Evolutionary conservation across 306 rosid genomes (phyloP), one percentile per base, ranked within the genome.

Genomic region (Prunus armeniaca): DNA sequence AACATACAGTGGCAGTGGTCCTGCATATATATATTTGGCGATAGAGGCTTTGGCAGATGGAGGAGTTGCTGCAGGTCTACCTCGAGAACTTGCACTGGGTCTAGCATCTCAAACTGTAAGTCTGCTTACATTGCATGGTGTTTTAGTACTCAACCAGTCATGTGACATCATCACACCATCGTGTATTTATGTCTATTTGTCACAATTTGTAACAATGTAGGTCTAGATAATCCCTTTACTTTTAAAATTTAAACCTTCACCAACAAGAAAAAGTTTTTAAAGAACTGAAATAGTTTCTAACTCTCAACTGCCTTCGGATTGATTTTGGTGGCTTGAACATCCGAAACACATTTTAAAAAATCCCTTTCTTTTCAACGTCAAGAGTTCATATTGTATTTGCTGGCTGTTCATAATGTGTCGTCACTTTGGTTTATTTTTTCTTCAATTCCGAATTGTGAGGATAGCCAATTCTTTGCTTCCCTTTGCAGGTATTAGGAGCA

Each of bases 41-140:
- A 93, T 96, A 69, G 98, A 96, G 85, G 99, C 98, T 85, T 83
- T 96, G 87, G 98, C 99, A 19, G 99, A 96, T 81, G 99, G 98
- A 82, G 99, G 96, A 72, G 99, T 93, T 66, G 99, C 99, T 83
- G 99, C 99, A 65, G 99, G 98, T 79, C 84, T 92, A 69, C 99
- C 97, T 12, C 87, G 98, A 56, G 97, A 91, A 75, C 97, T 96
- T 87, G 88, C 98, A 49, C 66, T 92, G 81, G 86, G 83, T 70
- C 87, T 96, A 71, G 99, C 99, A 78, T 91, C 99, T 76, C 99
- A 91, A 84, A 92, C 99, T 51, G 99, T 93, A 82, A 92, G 99
- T 89, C 56, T 72, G 65, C 54, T 72, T 72, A 30, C 30, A 14
- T 14, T 45, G 65, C 12, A 30, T 67, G 52, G 11, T 13, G 9